These are phyloP conservation scores for Teunomyces cretensis DNA, from an alignment of 805 yeast genomes.

Conservation along the genomic window DNA sequence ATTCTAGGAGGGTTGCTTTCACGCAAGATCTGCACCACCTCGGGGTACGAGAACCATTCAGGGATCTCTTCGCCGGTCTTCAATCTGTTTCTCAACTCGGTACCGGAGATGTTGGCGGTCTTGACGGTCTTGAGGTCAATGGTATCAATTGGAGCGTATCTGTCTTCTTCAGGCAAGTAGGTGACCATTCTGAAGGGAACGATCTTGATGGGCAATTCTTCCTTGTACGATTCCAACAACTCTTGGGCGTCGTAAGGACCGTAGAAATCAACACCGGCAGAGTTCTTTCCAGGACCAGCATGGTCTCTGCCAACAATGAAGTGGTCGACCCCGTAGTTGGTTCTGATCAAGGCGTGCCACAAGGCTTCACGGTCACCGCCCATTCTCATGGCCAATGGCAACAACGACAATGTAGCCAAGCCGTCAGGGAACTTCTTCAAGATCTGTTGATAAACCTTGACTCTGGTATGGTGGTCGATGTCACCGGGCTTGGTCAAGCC, in stretches of 20 bases:
- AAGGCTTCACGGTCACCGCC: constrained; percentile 98
- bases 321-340: constrained; percentile 95
- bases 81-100: constrained; percentile 86
- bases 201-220: constrained; percentile 82
- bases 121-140: constrained; percentile 69
- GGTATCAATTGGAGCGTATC: constrained; percentile 93
- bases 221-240: constrained; percentile 69
- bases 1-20: constrained; percentile 91
- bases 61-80: constrained; percentile 88
- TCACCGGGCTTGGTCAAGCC: constrained; percentile 98
- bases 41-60: constrained; percentile 96
- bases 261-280: constrained; percentile 89
- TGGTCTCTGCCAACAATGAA: constrained; percentile 98
- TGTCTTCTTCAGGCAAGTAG: constrained; percentile 90
- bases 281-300: constrained; percentile 91
- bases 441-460: constrained; percentile 89
- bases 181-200: constrained; percentile 98
- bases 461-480: constrained; percentile 96
- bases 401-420: constrained; percentile 81
- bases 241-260: constrained; percentile 98
- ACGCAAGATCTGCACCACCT: constrained; percentile 87
- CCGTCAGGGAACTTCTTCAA: constrained; percentile 93
- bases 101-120: constrained; percentile 91
- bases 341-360: constrained; percentile 96
- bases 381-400: constrained; percentile 98